phyloP scores from a whole-genome alignment of 2,329 filamentous ascomycete genomes.

The Fusarium buxicola region DNA sequence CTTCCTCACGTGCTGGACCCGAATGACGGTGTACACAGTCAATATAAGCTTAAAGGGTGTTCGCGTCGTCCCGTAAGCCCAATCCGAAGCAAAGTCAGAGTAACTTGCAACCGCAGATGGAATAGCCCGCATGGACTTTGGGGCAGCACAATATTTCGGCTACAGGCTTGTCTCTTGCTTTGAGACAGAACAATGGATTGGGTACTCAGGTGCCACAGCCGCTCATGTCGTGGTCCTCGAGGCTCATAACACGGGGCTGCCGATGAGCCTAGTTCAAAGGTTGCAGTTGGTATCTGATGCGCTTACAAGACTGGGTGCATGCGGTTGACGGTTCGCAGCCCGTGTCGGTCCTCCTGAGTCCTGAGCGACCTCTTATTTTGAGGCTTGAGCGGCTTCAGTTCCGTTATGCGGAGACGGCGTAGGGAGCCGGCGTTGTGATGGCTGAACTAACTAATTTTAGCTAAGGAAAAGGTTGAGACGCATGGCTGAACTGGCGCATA shows the following conservation, averaged over 20 bases:
- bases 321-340: constrained; percentile 2
- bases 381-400: neutral
- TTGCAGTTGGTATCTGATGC: constrained; percentile 5
- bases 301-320: constrained; percentile 11
- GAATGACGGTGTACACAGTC: constrained; percentile 27
- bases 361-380: constrained; percentile 2
- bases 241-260: constrained; percentile 25
- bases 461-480: constrained; percentile 27
- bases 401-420: constrained; percentile 15
- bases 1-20: constrained; percentile 16
- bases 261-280: constrained; percentile 1
- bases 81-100: constrained; percentile 30
- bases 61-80: constrained; percentile 16
- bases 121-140: constrained; percentile 12
- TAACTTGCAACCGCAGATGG: constrained; percentile 3
- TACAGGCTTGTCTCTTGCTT: constrained; percentile 30
- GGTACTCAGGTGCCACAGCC: constrained; percentile 31
- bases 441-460: constrained; percentile 40
- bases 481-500: constrained; percentile 22
- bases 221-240: constrained; percentile 31
- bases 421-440: constrained; percentile 33
- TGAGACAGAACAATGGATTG: constrained; percentile 35
- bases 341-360: constrained; percentile 5
- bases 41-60: constrained; percentile 46
- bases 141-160: constrained; percentile 33